Conservation (phyloP, 495 filamentous ascomycete genomes). For the Penicillium waksmanii region DNA sequence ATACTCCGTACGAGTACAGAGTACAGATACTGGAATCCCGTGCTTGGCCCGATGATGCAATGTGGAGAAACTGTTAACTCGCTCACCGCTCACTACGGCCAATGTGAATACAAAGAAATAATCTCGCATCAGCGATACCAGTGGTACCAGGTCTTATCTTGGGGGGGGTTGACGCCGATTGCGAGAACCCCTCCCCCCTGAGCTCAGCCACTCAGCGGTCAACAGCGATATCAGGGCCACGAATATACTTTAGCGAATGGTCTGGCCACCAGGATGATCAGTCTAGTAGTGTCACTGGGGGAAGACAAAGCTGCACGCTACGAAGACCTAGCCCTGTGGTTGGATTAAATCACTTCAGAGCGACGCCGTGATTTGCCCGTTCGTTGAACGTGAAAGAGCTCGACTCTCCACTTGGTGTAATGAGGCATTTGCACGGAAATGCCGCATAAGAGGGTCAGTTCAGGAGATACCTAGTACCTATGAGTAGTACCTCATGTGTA, state of each 20-base stretch:
- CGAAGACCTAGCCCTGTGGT: not conserved
- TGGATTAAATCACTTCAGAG: slow-evolving; percentile 11
- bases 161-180: not conserved
- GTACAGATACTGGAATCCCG: not conserved
- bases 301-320: slow-evolving; percentile 8
- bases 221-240: slow-evolving; percentile 8
- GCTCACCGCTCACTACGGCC: slow-evolving; percentile 25
- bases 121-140: slow-evolving; percentile 15
- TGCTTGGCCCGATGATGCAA: slow-evolving; percentile 28
- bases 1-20: too few species aligned
- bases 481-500: too few species aligned
- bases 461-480: too few species aligned
- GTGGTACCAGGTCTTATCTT: slow-evolving; percentile 7
- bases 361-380: slow-evolving; percentile 13
- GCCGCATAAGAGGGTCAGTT: slow-evolving; percentile 11
- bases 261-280: slow-evolving; percentile 24
- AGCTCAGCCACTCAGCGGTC: slow-evolving; percentile 17
- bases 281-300: slow-evolving; percentile 10
- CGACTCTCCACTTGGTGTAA: slow-evolving; percentile 19
- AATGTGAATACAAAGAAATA: slow-evolving; percentile 25
- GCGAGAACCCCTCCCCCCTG: not conserved
- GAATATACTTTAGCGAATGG: slow-evolving; percentile 22
- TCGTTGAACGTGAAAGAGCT: slow-evolving; percentile 13
- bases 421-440: slow-evolving; percentile 32
- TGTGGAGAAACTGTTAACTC: slow-evolving; percentile 23